Percentiles rank a stretch among this genome's conserved stretches.
phyloP scores from a whole-genome alignment of 306 rosid genomes.

The Psophocarpus tetragonolobus region DNA sequence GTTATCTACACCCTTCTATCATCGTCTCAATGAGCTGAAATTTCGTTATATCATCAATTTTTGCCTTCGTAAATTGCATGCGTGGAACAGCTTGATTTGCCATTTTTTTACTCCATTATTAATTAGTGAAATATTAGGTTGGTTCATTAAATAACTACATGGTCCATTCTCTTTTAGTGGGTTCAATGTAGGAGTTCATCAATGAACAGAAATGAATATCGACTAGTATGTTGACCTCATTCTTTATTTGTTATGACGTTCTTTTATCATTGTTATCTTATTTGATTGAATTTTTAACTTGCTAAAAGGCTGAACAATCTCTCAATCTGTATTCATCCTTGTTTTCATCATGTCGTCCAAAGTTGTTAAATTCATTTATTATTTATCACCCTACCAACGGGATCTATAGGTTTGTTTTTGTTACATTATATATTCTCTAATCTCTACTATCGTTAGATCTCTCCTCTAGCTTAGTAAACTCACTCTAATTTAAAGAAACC shows the following conservation, averaged over 20 bases:
- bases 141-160: background rate
- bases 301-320: background rate
- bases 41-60: background rate
- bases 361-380: background rate
- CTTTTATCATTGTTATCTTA: background rate
- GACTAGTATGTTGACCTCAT: background rate
- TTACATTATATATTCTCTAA: background rate
- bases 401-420: background rate
- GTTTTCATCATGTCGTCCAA: background rate
- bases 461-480: background rate
- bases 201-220: background rate
- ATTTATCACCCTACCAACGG: background rate
- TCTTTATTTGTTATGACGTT: background rate
- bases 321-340: background rate
- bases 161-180: background rate
- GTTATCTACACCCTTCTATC: background rate
- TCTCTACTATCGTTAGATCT: background rate
- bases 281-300: background rate
- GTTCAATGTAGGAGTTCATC: background rate
- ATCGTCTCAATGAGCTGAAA: conserved; percentile 12
- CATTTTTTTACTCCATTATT: background rate
- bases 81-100: background rate
- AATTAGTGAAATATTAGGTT: background rate
- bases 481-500: background rate
- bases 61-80: background rate